Conservation (phyloP, 352 stramenopile genomes). For the Globisporangium radiosum region DNA sequence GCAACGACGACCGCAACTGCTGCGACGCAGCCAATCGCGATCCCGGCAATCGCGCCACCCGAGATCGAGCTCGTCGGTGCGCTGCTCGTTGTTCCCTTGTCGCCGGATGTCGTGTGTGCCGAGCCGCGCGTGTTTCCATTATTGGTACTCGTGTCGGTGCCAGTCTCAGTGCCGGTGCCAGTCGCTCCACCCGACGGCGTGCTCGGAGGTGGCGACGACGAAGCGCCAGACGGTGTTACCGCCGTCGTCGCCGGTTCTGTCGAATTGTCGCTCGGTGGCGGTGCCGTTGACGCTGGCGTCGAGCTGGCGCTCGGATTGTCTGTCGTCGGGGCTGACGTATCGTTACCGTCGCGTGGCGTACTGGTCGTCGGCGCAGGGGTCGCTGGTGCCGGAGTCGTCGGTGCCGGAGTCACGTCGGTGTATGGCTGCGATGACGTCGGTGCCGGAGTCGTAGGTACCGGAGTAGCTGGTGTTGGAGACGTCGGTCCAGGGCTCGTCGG, state of each 20-base stretch:
- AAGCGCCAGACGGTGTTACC: too few species aligned
- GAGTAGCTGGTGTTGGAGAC: not conserved
- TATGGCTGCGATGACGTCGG: not conserved
- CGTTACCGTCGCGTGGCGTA: not conserved
- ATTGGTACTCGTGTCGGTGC: not conserved
- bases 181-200: not conserved
- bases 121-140: not conserved
- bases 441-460: not conserved
- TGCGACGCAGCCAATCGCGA: slow-evolving; percentile 5
- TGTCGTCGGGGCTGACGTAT: not conserved
- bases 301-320: not conserved
- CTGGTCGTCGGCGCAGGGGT: not conserved
- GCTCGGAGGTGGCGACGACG: too few species aligned
- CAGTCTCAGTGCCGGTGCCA: not conserved
- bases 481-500: not conserved
- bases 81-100: slow-evolving; percentile 1
- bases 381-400: not conserved
- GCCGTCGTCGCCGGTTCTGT: too few species aligned
- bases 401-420: not conserved
- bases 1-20: slow-evolving; percentile 5
- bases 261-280: not conserved
- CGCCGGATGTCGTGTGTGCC: slow-evolving; percentile 2
- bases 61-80: not conserved
- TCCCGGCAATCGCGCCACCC: slow-evolving; percentile 4
- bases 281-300: not conserved